Base-by-base conservation (phyloP, 2,329 filamentous ascomycete species). In the Colletotrichum euphorbiae region DNA sequence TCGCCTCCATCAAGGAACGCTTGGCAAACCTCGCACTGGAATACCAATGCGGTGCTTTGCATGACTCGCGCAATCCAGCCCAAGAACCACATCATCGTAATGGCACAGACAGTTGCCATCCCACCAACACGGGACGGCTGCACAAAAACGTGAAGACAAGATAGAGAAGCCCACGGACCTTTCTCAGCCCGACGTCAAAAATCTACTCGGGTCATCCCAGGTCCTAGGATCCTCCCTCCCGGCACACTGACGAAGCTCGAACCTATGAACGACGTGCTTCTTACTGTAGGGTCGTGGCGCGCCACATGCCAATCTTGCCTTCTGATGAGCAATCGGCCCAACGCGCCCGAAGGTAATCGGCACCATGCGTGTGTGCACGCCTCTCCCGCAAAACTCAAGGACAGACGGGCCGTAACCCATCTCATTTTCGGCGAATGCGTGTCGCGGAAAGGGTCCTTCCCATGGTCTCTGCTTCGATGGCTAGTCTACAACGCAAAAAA, bases 401-500 rank as follows among this genome's bases (percentile, higher is more conserved):
- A 31, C 38, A 7, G 31, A 11, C 56, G 56, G 56, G 56, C 56
- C 56, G 56, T n/a, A 59, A 36, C 40, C 42, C 43, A 17, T 48
- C 24, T 12, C 28, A 38, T 21, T 6, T 13, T 21, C 24, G 8
- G 36, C 36, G 36, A 38, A 12, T 38, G 11, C 8, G 36, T 38
- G 15, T 8, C 36, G 36, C 11, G 36, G 36, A 38, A 38, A 38
- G 11, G 2, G 11, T 15, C 6, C 36, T 38, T 38, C 11, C 36
- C 36, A 38, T 38, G 7, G 28, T 6, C 36, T 38, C 11, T 38
- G 36, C 36, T 38, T 38, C 13, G 36, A 11, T 38, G 13, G 36
- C 36, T 38, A 15, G 36, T 15, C 36, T 38, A 38, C 6, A 38
- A 38, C 36, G 5, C 36, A 15, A 11, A 15, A 12, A 15, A 38